A percentile compares a stretch with the other conserved stretches of the same genome.
Conservation (phyloP, 78 protist genomes). For the Tieghemostelium lacteum region DNA sequence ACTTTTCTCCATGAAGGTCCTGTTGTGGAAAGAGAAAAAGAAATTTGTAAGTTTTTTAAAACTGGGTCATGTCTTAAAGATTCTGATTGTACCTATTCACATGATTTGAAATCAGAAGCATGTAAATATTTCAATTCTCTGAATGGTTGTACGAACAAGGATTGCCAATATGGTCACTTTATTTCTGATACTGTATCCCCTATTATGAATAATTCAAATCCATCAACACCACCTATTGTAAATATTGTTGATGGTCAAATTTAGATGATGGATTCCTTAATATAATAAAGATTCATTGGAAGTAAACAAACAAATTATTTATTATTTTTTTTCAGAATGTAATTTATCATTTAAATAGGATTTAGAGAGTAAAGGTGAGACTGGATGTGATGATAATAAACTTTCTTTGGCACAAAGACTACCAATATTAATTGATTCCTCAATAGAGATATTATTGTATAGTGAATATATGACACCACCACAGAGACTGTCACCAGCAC, state of each 20-base stretch:
- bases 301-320: too few species aligned
- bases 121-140: constrained; percentile 59
- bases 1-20: constrained; percentile 71
- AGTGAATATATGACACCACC: constrained; percentile 33
- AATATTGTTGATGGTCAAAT: too few species aligned
- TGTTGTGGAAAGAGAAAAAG: constrained; percentile 35
- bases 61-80: constrained; percentile 37
- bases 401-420: constrained; percentile 14
- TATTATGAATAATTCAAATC: too few species aligned
- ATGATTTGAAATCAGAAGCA: constrained; percentile 33
- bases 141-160: constrained; percentile 52
- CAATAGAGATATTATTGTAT: neutral
- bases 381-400: constrained; percentile 26
- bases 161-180: constrained; percentile 66
- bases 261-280: too few species aligned
- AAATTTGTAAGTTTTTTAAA: constrained; percentile 52
- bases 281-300: too few species aligned
- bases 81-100: constrained; percentile 42
- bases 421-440: neutral
- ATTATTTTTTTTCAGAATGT: too few species aligned
- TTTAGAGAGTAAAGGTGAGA: constrained; percentile 12
- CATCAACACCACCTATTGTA: too few species aligned
- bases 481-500: constrained; percentile 61
- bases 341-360: too few species aligned
- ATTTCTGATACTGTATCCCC: neutral